Conservation (phyloP, 2,329 filamentous ascomycete species). For the Botrytis paeoniae region DNA sequence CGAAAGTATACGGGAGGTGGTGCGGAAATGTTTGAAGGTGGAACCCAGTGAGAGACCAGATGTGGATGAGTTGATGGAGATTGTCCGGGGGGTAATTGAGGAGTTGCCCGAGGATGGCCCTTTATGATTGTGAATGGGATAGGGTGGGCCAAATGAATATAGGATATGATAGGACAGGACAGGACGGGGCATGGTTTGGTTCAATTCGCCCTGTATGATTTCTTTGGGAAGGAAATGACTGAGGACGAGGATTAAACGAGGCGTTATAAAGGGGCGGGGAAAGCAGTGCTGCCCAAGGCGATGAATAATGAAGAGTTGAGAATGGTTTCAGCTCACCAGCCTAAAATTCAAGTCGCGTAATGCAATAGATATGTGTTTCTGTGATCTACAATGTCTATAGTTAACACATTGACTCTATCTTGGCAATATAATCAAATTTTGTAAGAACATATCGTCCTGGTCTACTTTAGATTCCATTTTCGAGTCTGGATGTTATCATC, state of each 20-base stretch:
- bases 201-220: not conserved
- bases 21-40: conserved; percentile 79
- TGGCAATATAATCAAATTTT: not conserved
- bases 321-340: not conserved
- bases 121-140: conserved; percentile 18
- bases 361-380: not conserved
- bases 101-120: conserved; percentile 60
- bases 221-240: not conserved
- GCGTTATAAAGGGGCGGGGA: not conserved
- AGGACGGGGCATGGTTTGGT: not conserved
- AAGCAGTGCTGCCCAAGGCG: conserved; percentile 1
- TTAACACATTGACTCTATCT: not conserved
- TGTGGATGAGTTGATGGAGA: conserved; percentile 74
- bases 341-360: not conserved
- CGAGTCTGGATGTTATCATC: not conserved
- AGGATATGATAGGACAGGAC: not conserved
- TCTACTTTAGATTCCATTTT: not conserved
- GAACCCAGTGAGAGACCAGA: conserved; percentile 87
- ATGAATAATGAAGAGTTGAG: not conserved
- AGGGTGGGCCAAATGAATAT: not conserved
- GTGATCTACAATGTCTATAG: not conserved
- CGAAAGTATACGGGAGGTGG: conserved; percentile 80
- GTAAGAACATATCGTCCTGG: not conserved
- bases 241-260: not conserved
- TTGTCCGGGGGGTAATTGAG: conserved; percentile 72